phyloP scores from a whole-genome alignment of 495 filamentous ascomycete species.

The Penicillium coprophilum region DNA sequence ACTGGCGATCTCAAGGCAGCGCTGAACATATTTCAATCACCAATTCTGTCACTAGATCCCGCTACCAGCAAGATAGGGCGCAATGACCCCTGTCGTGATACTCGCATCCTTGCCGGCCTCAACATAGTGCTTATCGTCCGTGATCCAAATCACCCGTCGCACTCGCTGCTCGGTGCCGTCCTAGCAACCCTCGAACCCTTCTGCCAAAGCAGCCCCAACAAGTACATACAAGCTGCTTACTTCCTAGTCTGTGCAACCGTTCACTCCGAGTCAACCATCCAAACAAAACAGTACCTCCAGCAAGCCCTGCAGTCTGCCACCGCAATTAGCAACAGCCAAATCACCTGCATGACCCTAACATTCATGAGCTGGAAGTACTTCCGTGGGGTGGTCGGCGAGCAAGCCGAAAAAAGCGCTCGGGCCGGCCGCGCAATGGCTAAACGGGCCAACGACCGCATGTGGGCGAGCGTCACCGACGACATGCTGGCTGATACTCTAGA shows the following conservation, averaged over 20 bases:
- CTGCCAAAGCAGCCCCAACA: constrained; percentile 66
- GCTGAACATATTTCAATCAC: constrained; percentile 61
- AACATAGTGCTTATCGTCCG: constrained; percentile 84
- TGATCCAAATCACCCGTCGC: constrained; percentile 52
- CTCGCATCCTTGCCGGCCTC: constrained; percentile 74
- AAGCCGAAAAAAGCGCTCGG: constrained; percentile 82
- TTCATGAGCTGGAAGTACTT: constrained; percentile 88
- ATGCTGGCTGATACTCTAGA: constrained; percentile 76
- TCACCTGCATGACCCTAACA: constrained; percentile 75
- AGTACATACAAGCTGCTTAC: constrained; percentile 74
- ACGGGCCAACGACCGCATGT: constrained; percentile 72
- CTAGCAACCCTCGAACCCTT: constrained; percentile 66
- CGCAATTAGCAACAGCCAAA: constrained; percentile 61
- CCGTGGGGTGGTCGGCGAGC: constrained; percentile 78
- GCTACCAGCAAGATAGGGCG: constrained; percentile 39
- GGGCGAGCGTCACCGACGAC: constrained; percentile 80
- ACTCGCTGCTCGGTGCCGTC: constrained; percentile 47
- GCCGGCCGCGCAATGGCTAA: constrained; percentile 73
- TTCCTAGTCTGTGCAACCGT: constrained; percentile 72
- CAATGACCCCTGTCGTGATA: constrained; percentile 63
- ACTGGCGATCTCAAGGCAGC: constrained; percentile 68
- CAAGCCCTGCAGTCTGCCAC: constrained; percentile 60
- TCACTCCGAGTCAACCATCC: constrained; percentile 59
- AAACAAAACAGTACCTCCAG: constrained; percentile 76
- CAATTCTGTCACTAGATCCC: constrained; percentile 53